Evolutionary conservation across 2,329 filamentous ascomycete species (phyloP).

Genomic region (Metarhizium sp.): DNA sequence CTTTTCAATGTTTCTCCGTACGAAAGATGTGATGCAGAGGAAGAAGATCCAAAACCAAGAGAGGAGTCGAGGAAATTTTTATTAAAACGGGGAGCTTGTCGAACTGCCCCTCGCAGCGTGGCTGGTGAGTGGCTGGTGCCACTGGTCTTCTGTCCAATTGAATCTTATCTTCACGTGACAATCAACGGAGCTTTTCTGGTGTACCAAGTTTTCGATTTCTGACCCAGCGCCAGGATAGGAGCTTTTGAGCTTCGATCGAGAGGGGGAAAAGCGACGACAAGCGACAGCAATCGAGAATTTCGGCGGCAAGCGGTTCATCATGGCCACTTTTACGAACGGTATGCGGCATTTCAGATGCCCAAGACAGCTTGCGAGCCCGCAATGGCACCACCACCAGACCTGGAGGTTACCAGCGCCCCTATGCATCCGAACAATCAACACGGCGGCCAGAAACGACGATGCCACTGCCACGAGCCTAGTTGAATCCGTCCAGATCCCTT

Average conservation of each 20-base stretch:
- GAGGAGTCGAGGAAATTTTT: conserved; percentile 22
- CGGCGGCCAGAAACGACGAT: conserved; percentile 9
- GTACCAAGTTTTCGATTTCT: not conserved
- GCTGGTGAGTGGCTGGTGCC: conserved; percentile 10
- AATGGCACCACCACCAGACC: conserved; percentile 19
- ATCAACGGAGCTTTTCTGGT: not conserved
- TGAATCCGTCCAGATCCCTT: conserved; percentile 18
- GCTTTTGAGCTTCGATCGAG: not conserved
- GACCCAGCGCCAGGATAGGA: not conserved
- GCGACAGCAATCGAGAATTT: not conserved
- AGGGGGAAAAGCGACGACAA: not conserved
- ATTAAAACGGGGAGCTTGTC: conserved; percentile 12
- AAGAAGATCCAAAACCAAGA: conserved; percentile 2
- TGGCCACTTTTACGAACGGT: conserved; percentile 25
- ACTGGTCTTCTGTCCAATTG: too few species aligned
- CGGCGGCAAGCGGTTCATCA: conserved; percentile 14
- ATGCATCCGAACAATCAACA: conserved; percentile 15
- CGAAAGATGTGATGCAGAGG: conserved; percentile 6
- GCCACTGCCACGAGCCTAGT: conserved; percentile 9
- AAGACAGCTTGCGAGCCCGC: conserved; percentile 18
- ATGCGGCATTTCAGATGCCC: conserved; percentile 27
- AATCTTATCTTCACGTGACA: conserved; percentile 16
- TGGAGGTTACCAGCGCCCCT: conserved; percentile 15
- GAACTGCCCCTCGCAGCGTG: conserved; percentile 24
- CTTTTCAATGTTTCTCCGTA: conserved; percentile 35